phyloP scores from a whole-genome alignment of 2,329 filamentous ascomycete species.

The Colletotrichum theobromicola region DNA sequence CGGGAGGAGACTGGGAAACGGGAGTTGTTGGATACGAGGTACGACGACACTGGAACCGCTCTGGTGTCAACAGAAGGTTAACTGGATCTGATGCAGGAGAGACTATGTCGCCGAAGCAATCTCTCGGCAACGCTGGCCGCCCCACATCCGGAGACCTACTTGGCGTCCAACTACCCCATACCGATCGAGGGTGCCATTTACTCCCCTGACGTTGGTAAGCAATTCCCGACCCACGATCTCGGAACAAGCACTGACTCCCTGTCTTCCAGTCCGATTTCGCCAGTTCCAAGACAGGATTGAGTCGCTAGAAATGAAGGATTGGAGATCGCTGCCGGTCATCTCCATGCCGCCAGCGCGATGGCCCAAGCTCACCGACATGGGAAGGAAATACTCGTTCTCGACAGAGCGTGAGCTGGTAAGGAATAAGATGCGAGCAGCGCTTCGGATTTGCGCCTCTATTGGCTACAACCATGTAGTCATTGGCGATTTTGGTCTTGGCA shows the following conservation, averaged over 20 bases:
- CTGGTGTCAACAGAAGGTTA: background rate
- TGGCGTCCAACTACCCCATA: conserved; percentile 70
- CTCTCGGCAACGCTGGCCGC: conserved; percentile 71
- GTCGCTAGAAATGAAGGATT: conserved; percentile 54
- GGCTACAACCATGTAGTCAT: conserved; percentile 63
- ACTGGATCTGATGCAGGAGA: conserved; percentile 55
- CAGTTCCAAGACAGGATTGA: conserved; percentile 72
- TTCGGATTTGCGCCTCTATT: conserved; percentile 71
- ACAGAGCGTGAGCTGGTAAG: conserved; percentile 74
- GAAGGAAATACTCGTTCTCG: conserved; percentile 73
- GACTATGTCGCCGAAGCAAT: conserved; percentile 76
- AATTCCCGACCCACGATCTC: background rate
- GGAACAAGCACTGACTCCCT: background rate
- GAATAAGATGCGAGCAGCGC: conserved; percentile 74
- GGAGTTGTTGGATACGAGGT: conserved; percentile 49
- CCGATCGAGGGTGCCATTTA: conserved; percentile 73
- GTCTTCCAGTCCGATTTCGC: conserved; percentile 68
- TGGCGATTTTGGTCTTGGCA: conserved; percentile 69
- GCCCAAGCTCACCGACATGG: conserved; percentile 73
- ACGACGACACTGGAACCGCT: background rate
- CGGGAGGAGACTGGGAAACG: conserved; percentile 83
- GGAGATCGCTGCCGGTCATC: conserved; percentile 71
- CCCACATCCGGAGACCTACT: conserved; percentile 55
- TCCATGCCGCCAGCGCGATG: conserved; percentile 75
- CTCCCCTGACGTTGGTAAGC: conserved; percentile 69